These are phyloP conservation scores for Wallacemonas collosoma DNA, from an alignment of 208 protist species.

Conservation along the genomic window DNA sequence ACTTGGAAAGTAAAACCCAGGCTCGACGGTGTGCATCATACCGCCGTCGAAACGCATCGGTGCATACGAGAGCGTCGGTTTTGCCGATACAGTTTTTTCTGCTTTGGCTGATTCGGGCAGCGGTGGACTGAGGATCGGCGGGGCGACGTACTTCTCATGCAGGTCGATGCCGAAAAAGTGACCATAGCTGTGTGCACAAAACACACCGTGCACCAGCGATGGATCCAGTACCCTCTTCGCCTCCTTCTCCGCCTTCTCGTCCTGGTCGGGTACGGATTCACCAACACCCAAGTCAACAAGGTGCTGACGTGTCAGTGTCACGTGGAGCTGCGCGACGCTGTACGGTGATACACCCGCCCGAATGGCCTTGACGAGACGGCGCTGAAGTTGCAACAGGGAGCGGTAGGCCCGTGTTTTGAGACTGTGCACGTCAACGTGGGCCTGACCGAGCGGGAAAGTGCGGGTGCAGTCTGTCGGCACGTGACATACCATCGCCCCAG, in stretches of 20 bases:
- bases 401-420: slow-evolving; percentile 29
- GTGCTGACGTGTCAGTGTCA: slow-evolving; percentile 29
- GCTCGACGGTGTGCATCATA: slow-evolving; percentile 75
- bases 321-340: slow-evolving; percentile 33
- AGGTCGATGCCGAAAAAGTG: slow-evolving; percentile 68
- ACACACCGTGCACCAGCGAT: slow-evolving; percentile 35
- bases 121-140: slow-evolving; percentile 11
- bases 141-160: slow-evolving; percentile 35
- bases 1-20: slow-evolving; percentile 56
- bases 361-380: slow-evolving; percentile 32
- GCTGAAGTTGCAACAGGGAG: slow-evolving; percentile 45
- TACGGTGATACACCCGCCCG: slow-evolving; percentile 23
- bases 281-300: slow-evolving; percentile 35
- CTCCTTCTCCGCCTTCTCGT: neutral
- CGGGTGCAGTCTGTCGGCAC: slow-evolving; percentile 73
- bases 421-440: slow-evolving; percentile 9
- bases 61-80: slow-evolving; percentile 9
- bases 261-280: neutral
- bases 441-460: slow-evolving; percentile 41
- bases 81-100: neutral
- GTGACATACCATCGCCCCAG: slow-evolving; percentile 44
- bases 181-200: slow-evolving; percentile 60
- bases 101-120: neutral
- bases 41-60: slow-evolving; percentile 30
- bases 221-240: slow-evolving; percentile 7